phyloP scores from a whole-genome alignment of 495 filamentous ascomycete genomes.

The Cenococcum geophilum region DNA sequence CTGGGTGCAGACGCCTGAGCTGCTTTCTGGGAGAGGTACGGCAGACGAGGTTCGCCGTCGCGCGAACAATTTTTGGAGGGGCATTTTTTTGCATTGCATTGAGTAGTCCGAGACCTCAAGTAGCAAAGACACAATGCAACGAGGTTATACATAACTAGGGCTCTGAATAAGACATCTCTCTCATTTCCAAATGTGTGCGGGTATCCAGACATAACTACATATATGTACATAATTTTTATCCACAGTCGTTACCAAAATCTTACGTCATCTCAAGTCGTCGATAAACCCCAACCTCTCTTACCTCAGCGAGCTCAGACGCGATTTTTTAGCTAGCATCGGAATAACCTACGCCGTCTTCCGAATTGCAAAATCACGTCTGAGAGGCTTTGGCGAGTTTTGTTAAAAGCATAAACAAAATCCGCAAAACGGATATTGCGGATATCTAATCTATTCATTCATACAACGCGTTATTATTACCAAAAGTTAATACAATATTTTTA shows the following conservation, averaged over 20 bases:
- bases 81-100: not conserved
- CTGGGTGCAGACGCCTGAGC: not conserved
- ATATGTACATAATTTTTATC: not conserved
- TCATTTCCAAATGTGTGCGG: not conserved
- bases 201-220: constrained; percentile 8
- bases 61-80: constrained; percentile 16
- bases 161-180: constrained; percentile 1
- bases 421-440: no score
- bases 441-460: no score
- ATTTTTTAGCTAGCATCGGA: no score
- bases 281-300: constrained; percentile 27
- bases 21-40: not conserved
- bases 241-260: not conserved
- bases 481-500: no score
- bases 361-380: no score
- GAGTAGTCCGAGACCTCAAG: not conserved
- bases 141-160: not conserved
- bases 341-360: no score
- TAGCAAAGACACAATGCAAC: not conserved
- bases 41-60: not conserved
- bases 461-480: no score
- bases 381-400: no score
- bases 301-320: no score
- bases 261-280: constrained; percentile 14
- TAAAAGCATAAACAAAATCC: no score